phyloP scores from a whole-genome alignment of 1,284 basidiomycete genomes.

The Heterobasidion occidentale region DNA sequence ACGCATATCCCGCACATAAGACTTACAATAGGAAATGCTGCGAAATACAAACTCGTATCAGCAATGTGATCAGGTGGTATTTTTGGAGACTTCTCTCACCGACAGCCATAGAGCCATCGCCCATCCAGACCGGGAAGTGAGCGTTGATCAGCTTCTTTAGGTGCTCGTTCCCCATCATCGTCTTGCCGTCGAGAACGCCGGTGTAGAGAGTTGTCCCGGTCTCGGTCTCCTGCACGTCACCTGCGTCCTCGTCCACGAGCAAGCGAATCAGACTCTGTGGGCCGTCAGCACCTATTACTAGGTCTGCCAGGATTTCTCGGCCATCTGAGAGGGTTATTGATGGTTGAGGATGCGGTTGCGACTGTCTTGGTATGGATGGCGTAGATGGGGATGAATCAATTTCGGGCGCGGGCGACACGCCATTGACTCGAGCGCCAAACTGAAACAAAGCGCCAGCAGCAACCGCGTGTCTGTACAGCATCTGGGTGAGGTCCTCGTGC shows the following conservation, averaged over 20 bases:
- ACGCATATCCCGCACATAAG: too few relatives aligned
- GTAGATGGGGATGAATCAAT: neutral
- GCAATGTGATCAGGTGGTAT: too few relatives aligned
- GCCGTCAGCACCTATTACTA: constrained; percentile 25
- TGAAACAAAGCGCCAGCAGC: constrained; percentile 7
- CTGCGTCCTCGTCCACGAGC: constrained; percentile 7
- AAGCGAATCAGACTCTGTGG: constrained; percentile 13
- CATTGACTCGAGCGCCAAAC: neutral
- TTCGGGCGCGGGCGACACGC: neutral
- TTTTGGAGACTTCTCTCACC: neutral
- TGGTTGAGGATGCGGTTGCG: neutral
- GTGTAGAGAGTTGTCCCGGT: constrained; percentile 6
- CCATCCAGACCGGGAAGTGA: constrained; percentile 3
- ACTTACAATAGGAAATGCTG: constrained; percentile 3
- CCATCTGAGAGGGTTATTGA: constrained; percentile 17
- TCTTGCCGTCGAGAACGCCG: constrained; percentile 5
- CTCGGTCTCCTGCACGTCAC: neutral
- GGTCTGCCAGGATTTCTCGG: constrained; percentile 19
- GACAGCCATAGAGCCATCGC: neutral
- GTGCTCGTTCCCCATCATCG: neutral
- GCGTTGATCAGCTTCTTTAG: neutral
- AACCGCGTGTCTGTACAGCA: constrained; percentile 23
- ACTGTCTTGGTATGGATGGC: neutral
- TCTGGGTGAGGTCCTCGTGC: constrained; percentile 31
- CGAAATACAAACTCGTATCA: neutral